Base-by-base conservation (phyloP, 2,329 filamentous ascomycete species). In the Graphilbum sp. region DNA sequence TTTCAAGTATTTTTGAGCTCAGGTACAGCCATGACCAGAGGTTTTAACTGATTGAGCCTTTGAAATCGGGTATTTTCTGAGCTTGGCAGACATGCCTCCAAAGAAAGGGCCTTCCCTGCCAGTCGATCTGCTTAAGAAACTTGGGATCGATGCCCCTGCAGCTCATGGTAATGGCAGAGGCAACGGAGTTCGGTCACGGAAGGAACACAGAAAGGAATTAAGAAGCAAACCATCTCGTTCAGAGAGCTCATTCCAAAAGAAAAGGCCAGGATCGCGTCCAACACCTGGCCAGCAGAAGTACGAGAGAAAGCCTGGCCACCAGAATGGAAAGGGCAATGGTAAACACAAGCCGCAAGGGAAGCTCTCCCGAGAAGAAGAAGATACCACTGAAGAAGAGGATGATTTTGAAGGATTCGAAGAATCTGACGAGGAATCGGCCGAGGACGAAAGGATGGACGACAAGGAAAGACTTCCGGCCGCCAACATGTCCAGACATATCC, bases 401-500 rank as follows among this genome's bases (percentile, higher is more conserved):
- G 42, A 38, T 4, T 44, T 41, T 27, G 45, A 23, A 4, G 46
- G 41, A 21, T 44, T 45, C 19, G 41, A 36, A 16, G 27, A 27
- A 4, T 41, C 39, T 1, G 40, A 55, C 35, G 46, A 48, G 34
- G 47, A 51, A 3, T 42, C 39, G 2, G 40, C 54, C 35, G 46
- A 48, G 34, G 46, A 50, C 31, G 43, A 20, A 2, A 35, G 36
- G 5, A n/a, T 32, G 0, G 20, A 29, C 3, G 33, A 49, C 39
- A 40, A 53, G 54, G 34, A 23, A 6, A 11, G 13, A 11, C 9
- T 12, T 4, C 24, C 45, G 34, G n/a, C 41, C 15, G 27, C 43
- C 10, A 44, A 46, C 11, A 16, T 51, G 2, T 55, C 60, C 6
- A 58, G 53, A 35, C 46, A 46, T 17, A 52, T 75, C n/a, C 72